Base-by-base conservation (phyloP, 768 basidiomycete genomes). In the Steccherinum ochraceum region DNA sequence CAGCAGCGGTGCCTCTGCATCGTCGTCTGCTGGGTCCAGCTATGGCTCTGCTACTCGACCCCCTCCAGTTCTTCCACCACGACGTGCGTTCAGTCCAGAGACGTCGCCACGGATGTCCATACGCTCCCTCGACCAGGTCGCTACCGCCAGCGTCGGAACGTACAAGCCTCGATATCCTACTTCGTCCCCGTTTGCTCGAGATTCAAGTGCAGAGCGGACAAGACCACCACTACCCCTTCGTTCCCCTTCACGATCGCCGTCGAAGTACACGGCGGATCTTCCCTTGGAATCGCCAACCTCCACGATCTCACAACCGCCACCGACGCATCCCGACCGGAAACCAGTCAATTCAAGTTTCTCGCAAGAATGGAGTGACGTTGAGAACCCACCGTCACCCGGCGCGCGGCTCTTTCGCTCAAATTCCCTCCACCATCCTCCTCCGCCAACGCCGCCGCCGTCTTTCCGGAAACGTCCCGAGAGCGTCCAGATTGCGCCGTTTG, bases 401-500 rank as follows among this genome's bases (percentile, higher is more conserved):
- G 18, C 52, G 18, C 72, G 78, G 12, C 67, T 78, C 5, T 70
- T 71, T 45, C 72, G 83, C 11, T 79, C 79, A 30, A 80, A 74
- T 57, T 81, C 81, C 0, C 58, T 83, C 64, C 76, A 80, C 59
- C 72, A 78, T 52, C 66, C 69, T 1, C 61, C 69, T 10, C 63
- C 70, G 12, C 66, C 70, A 2, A 61, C 69, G 3, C 65, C 60
- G 13, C 80, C 78, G 0, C 77, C 78, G 1, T 64, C 71, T 4
- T 69, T 77, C 7, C 67, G 78, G 10, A 75, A 70, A 43, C 72
- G 85, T 1, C 86, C 84, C 0, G 84, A 86, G 58, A 87, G 84
- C 57, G 72, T 80, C 41, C 84, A 85, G 55, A 43, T 43, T 43
- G 19, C 41, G 10, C n/a, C n/a, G 19, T 56, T 83, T 18, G 41